Conservation (phyloP, 1,284 basidiomycete species). For the Moesziomyces parantarcticus region DNA sequence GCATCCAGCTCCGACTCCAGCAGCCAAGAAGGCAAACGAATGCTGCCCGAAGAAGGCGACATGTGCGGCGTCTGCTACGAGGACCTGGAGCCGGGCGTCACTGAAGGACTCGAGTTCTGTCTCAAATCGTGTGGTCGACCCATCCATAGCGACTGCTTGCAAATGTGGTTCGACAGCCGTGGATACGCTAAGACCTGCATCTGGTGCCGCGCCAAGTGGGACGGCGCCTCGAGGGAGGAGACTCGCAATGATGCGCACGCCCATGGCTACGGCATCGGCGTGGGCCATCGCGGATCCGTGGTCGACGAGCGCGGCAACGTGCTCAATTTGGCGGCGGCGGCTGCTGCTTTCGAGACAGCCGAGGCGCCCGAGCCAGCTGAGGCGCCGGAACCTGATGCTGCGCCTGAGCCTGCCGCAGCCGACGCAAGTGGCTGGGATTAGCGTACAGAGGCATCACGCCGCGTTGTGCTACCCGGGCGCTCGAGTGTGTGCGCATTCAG, state of each 20-base stretch:
- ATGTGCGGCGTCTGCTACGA: constrained; percentile 50
- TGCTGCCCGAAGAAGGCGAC: constrained; percentile 38
- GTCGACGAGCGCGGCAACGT: constrained; percentile 17
- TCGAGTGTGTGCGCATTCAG: no score
- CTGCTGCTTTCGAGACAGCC: constrained; percentile 9
- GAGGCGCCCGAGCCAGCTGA: neutral
- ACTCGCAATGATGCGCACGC: neutral
- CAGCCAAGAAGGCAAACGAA: constrained; percentile 15
- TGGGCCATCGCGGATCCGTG: constrained; percentile 15
- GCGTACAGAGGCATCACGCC: no score
- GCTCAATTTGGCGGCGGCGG: constrained; percentile 41
- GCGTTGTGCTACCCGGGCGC: no score
- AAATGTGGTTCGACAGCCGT: constrained; percentile 34
- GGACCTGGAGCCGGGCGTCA: constrained; percentile 33
- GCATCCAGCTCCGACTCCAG: neutral
- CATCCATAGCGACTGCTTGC: constrained; percentile 40
- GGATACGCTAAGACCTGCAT: constrained; percentile 32
- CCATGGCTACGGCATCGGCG: constrained; percentile 37
- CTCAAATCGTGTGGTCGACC: constrained; percentile 44
- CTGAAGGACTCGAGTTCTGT: constrained; percentile 41
- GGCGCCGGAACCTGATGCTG: neutral
- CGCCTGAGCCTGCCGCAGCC: neutral
- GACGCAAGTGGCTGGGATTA: constrained; percentile 15
- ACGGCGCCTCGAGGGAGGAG: neutral
- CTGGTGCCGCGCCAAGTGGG: constrained; percentile 44